Evolutionary conservation across 148 eudicot species (phyloP).

Genomic region (Persicaria maculosa): DNA sequence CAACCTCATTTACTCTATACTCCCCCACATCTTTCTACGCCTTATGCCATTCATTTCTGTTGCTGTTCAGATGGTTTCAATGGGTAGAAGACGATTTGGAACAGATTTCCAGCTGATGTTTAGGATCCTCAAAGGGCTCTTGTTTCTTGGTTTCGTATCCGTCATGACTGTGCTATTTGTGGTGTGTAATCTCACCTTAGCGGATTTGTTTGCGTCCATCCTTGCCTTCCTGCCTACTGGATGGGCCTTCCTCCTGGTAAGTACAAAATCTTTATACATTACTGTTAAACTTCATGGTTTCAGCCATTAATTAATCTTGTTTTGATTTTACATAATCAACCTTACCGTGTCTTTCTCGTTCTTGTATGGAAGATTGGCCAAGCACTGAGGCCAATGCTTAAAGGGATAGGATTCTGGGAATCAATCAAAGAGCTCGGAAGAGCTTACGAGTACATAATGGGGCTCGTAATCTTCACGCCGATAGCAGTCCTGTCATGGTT

Average conservation of each 20-base stretch:
- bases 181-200: constrained; percentile 56
- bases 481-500: constrained; percentile 86
- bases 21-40: constrained; percentile 8
- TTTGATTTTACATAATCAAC: background rate
- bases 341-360: background rate
- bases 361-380: constrained; percentile 42
- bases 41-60: constrained; percentile 17
- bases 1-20: background rate
- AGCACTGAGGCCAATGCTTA: constrained; percentile 68
- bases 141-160: constrained; percentile 83
- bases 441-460: constrained; percentile 87
- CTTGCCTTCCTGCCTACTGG: constrained; percentile 95
- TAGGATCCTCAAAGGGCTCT: constrained; percentile 89
- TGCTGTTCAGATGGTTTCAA: constrained; percentile 70
- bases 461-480: constrained; percentile 69
- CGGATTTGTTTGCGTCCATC: constrained; percentile 73
- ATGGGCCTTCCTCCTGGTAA: constrained; percentile 90
- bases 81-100: constrained; percentile 91
- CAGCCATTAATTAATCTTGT: too few relatives aligned
- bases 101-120: constrained; percentile 99
- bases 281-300: too few relatives aligned
- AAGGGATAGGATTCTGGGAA: constrained; percentile 72
- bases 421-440: constrained; percentile 86
- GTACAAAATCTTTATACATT: constrained; percentile 14
- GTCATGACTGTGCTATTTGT: constrained; percentile 86